Evolutionary conservation across 352 stramenopile genomes (phyloP).

Genomic region (Nothophytophthora sp.): DNA sequence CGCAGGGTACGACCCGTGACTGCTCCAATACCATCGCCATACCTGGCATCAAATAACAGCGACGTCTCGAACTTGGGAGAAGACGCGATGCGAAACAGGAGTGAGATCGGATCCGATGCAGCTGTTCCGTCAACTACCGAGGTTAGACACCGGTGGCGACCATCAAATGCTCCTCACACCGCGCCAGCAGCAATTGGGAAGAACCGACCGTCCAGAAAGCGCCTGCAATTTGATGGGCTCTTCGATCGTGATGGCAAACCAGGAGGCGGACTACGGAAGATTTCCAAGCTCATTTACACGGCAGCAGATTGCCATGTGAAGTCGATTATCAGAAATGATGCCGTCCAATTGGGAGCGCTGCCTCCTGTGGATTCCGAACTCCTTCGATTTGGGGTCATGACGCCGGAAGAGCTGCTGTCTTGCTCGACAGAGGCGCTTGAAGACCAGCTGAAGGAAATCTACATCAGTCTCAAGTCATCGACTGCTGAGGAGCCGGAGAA

Average conservation of each 20-base stretch:
- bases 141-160: slow-evolving; percentile 13
- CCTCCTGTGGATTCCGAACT: slow-evolving; percentile 26
- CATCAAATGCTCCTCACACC: slow-evolving; percentile 25
- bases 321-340: slow-evolving; percentile 56
- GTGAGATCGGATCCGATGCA: not conserved
- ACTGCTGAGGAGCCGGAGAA: slow-evolving; percentile 32
- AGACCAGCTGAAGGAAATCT: slow-evolving; percentile 75
- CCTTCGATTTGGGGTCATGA: slow-evolving; percentile 40
- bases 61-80: not conserved
- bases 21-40: slow-evolving; percentile 2
- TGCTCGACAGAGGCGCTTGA: slow-evolving; percentile 56
- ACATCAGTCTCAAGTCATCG: slow-evolving; percentile 56
- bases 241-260: slow-evolving; percentile 34
- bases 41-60: slow-evolving; percentile 2
- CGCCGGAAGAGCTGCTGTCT: slow-evolving; percentile 42
- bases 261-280: slow-evolving; percentile 39
- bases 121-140: not conserved
- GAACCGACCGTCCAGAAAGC: not conserved
- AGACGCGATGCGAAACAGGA: slow-evolving; percentile 1
- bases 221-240: slow-evolving; percentile 20
- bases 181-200: slow-evolving; percentile 20
- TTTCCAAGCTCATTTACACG: slow-evolving; percentile 63
- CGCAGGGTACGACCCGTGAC: slow-evolving; percentile 12
- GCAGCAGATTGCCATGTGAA: slow-evolving; percentile 57
- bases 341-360: slow-evolving; percentile 41